Base-by-base conservation (phyloP, 306 rosid genomes). In the Begonia peltatifolia region DNA sequence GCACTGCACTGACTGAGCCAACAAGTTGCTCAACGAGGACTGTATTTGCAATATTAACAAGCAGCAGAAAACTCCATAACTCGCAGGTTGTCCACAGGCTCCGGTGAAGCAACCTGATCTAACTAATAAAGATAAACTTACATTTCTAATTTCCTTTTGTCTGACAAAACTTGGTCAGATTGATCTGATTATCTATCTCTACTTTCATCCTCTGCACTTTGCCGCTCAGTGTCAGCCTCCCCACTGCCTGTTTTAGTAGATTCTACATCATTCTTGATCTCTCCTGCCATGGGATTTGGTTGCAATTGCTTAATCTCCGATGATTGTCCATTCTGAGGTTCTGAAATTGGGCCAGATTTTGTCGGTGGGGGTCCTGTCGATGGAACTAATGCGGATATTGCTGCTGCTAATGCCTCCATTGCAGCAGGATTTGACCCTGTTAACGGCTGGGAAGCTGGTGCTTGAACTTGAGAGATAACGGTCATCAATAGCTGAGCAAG, bases 401-500 rank as follows among this genome's bases (percentile, higher is more conserved):
- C 4, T 60, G 68, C 74, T 41, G 30, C 55, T 9, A 55, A 46
- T 11, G 55, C 48, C 48, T 44, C 38, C 38, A 30, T 30, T 30
- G 38, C 38, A 4, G 38, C 38, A 1, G 23, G 23, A 20, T 3
- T 20, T 1, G 23, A 20, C 23, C 23, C 1, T 20, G 23, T 20
- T 20, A 20, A 20, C 2, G 23, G 46, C n/a, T 55, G 53, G 12
- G 10, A 1, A 14, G 56, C 57, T 54, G 52, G 56, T 22, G 47
- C 71, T 67, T 74, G 87, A 63, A 68, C 53, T 56, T 75, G 85
- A 58, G 85, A 66, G 9, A 77, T 55, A 8, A 75, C 74, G 9
- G 61, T 68, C 44, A 58, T 82, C 87, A 86, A 50, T 48, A 77
- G 75, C 71, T 79, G 87, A 48, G 83, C 93, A 70, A 86, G 63